Base-by-base conservation (phyloP, 306 rosid genomes). In the Pyrus communis region DNA sequence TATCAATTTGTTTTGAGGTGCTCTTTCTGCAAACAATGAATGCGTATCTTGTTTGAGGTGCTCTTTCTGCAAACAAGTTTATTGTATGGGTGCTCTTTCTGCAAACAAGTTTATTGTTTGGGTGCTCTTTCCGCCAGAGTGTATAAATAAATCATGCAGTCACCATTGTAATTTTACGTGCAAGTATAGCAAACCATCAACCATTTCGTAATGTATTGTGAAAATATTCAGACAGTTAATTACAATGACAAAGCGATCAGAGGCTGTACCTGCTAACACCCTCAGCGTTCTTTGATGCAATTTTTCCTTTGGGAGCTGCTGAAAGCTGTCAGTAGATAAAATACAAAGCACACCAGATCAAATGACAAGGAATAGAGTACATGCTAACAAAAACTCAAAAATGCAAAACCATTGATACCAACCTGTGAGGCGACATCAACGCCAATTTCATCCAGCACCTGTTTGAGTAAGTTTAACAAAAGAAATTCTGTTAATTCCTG, bases 371-470 rank as follows among this genome's bases (percentile, higher is more conserved):
- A 75, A 69, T 40, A 21, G 38, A 76, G 74, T 43, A 45, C 23
- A 58, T 40, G 57, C 13, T 8, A 19, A 49, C 70, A 73, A 69
- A 19, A 46, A 19, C 68, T 14, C 57, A 60, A 49, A 65, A 46
- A 77, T 75, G 45, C 49, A 71, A 30, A 64, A 77, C 59, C 31
- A 68, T 66, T 75, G 42, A 49, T 40, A 75, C 85, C 28, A 78
- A 96, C 98, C 99, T 96, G 99, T 51, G 99, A 89, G 81, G 91
- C 98, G 62, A 96, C 84, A 79, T 93, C 98, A 21, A 96, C 93
- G 22, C 99, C 99, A 27, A 96, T 95, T 90, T 95, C 99, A 72
- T 95, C 99, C 4, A 95, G 93, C 75, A 95, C 99, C 99, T 95
- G 92, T 64, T 54, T 77, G 78, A 69, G 59, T 30, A 65, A 64